A percentile compares a stretch with the other conserved stretches of the same genome.
These are phyloP conservation scores for Daldinia sp. DNA, from an alignment of 2,329 filamentous ascomycete genomes.

Conservation along the genomic window DNA sequence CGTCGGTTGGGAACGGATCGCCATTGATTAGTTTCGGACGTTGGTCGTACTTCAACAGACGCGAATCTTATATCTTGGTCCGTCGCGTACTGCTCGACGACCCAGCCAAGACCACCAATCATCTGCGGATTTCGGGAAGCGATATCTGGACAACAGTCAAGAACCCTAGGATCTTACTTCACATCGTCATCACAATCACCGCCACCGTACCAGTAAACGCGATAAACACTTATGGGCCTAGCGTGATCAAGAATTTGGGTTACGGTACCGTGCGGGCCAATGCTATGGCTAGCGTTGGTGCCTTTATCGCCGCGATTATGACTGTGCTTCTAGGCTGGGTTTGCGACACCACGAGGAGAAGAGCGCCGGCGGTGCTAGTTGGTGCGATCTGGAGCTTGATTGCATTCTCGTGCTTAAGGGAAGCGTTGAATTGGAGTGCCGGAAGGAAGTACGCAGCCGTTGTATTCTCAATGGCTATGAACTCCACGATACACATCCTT, in stretches of 20 bases:
- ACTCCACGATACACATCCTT: conserved; percentile 48
- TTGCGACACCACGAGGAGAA: conserved; percentile 45
- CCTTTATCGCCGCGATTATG: conserved; percentile 33
- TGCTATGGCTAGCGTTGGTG: conserved; percentile 40
- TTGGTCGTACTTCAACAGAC: conserved; percentile 53
- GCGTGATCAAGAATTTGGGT: conserved; percentile 44
- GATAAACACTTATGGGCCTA: conserved; percentile 44
- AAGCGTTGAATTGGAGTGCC: conserved; percentile 34
- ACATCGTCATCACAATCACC: conserved; percentile 41
- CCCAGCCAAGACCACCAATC: conserved; percentile 49
- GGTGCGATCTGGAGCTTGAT: conserved; percentile 50
- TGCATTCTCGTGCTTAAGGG: conserved; percentile 48
- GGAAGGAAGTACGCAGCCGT: conserved; percentile 42
- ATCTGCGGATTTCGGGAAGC: conserved; percentile 48
- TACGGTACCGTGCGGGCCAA: conserved; percentile 42
- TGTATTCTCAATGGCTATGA: conserved; percentile 38
- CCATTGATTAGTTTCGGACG: conserved; percentile 48
- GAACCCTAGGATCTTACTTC: conserved; percentile 43
- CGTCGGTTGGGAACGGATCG: conserved; percentile 47
- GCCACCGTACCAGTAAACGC: conserved; percentile 34
- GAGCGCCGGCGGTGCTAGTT: conserved; percentile 49
- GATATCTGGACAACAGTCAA: conserved; percentile 49
- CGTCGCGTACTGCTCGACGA: conserved; percentile 55
- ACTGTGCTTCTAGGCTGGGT: conserved; percentile 33
- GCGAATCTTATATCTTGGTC: conserved; percentile 53